Percentiles rank a stretch among this genome's conserved stretches.
Evolutionary conservation across 371 early-diverging fungal genomes (phyloP).

Genomic region (Ordospora pajunii): DNA sequence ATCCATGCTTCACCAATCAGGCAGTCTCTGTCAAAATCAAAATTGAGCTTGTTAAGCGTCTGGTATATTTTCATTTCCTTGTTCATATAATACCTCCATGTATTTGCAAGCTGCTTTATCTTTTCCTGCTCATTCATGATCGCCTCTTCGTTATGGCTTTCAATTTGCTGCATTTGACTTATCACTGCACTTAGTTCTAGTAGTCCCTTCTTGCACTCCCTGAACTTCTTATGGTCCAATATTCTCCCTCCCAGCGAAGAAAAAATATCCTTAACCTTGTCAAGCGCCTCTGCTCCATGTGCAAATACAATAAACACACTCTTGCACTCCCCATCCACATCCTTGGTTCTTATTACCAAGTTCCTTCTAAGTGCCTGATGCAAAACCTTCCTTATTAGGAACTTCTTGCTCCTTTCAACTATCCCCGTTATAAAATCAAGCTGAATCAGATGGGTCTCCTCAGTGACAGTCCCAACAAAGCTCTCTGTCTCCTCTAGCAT

Average conservation of each 20-base stretch:
- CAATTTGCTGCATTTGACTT: conserved; percentile 42
- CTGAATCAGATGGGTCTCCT: conserved; percentile 33
- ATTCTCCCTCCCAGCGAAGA: conserved; percentile 53
- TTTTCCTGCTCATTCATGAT: conserved; percentile 34
- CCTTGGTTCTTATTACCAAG: conserved; percentile 43
- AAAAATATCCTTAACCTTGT: conserved; percentile 51
- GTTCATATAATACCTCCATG: conserved; percentile 51
- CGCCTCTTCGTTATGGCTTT: conserved; percentile 45
- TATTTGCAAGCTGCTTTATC: conserved; percentile 27
- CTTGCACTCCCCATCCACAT: conserved; percentile 33
- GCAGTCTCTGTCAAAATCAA: conserved; percentile 39
- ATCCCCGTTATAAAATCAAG: conserved; percentile 57
- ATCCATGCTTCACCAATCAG: conserved; percentile 60
- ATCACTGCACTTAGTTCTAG: conserved; percentile 40
- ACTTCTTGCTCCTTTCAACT: conserved; percentile 51
- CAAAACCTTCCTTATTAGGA: conserved; percentile 52
- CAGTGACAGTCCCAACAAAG: conserved; percentile 32
- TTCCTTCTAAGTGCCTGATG: conserved; percentile 55
- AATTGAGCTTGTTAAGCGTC: conserved; percentile 49
- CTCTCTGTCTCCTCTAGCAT: conserved; percentile 54
- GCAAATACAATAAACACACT: conserved; percentile 59
- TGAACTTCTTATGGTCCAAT: conserved; percentile 21
- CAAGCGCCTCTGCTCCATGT: conserved; percentile 50
- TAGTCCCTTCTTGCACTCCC: conserved; percentile 32
- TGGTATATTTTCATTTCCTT: conserved; percentile 57